Evolutionary conservation across 352 stramenopile species (phyloP).

Genomic region (Globisporangium alternatum): DNA sequence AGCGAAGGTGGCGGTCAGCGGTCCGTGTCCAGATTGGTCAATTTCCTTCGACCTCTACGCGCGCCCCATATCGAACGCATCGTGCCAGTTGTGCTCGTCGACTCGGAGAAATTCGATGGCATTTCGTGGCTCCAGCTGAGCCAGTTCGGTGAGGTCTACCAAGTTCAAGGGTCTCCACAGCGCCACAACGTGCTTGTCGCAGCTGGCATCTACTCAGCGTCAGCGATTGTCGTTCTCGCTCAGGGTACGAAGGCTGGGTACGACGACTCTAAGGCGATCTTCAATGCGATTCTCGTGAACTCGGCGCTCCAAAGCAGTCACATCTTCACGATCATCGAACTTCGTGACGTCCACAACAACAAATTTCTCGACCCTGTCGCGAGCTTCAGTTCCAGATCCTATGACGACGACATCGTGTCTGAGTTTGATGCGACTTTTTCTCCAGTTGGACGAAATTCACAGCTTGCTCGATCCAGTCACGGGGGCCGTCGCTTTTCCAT

Average conservation of each 20-base stretch:
- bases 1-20: constrained; percentile 55
- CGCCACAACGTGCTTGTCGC: constrained; percentile 64
- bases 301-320: constrained; percentile 55
- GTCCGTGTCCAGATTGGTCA: constrained; percentile 63
- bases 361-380: constrained; percentile 73
- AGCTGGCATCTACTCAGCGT: constrained; percentile 79
- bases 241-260: constrained; percentile 72
- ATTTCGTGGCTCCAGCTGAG: constrained; percentile 65
- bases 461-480: neutral
- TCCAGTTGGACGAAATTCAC: neutral
- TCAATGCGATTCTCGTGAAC: constrained; percentile 84
- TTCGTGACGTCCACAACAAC: constrained; percentile 83
- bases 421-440: constrained; percentile 10
- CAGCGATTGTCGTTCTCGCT: constrained; percentile 74
- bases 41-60: constrained; percentile 72
- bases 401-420: constrained; percentile 1
- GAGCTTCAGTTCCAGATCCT: constrained; percentile 45
- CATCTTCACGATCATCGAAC: constrained; percentile 86
- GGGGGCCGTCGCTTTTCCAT: neutral
- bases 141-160: constrained; percentile 75
- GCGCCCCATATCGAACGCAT: constrained; percentile 63
- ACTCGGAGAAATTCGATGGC: constrained; percentile 60
- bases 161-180: constrained; percentile 74
- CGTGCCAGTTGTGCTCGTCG: constrained; percentile 75
- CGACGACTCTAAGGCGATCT: constrained; percentile 84